Evolutionary conservation across 2,329 filamentous ascomycete genomes (phyloP), one percentile per base, ranked within the genome.

Genomic region (Exophiala alcalophila): DNA sequence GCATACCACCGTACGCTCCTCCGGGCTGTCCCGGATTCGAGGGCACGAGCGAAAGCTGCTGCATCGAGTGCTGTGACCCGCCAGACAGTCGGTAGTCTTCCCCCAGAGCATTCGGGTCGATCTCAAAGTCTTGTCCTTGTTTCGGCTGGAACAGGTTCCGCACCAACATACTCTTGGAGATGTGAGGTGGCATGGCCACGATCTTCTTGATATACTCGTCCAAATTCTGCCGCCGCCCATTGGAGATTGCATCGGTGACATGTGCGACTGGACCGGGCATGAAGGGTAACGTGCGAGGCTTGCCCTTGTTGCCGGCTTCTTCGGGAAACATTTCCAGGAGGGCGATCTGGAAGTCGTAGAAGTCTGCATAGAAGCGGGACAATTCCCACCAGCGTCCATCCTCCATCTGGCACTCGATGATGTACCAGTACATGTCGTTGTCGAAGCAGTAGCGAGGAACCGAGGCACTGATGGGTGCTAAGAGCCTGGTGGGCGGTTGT

Each of bases 251-350:
- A 61, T 97, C 91, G n/a, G 91, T 98, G 42, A 97, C 91, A 65
- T 94, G 95, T 53, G 90, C 94, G 49, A 98, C 91, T 3, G 92
- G 92, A 4, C 92, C 92, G 7, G 92, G 92, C 92, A 98, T 98
- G 64, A 94, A 97, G 2, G 92, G 92, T 9, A 98, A 68, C 6
- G 84, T 88, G 42, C 92, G 83, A 60, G 84, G 83, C 59, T 89
- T 70, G 30, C 84, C 83, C 12, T 83, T 85, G 59, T 94, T 92
- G 40, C 92, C 92, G 25, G 92, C 91, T 65, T 97, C 92, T 24
- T 86, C 81, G 15, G 92, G 91, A 60, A 96, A 97, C 31, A 79
- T 87, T 30, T 89, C 91, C 34, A 98, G 78, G 6, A 98, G 80
- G 21, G 89, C 87, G 60, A 97, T 97, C 64, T 98, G 92, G 64